Evolutionary conservation across 768 basidiomycete genomes (phyloP).

Genomic region (Boletus rex-veris): DNA sequence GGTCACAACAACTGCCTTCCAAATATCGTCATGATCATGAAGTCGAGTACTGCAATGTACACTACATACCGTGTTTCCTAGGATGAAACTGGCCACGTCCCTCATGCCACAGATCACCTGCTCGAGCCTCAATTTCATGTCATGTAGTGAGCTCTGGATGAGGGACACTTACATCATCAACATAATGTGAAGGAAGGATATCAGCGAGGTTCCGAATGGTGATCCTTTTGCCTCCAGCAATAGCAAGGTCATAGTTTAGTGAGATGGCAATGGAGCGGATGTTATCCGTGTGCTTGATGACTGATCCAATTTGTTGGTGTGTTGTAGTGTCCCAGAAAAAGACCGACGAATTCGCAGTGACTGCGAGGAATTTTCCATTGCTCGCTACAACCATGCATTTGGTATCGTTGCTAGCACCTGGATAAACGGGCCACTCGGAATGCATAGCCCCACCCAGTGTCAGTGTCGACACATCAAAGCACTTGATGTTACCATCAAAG

Average conservation of each 20-base stretch:
- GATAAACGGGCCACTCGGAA: not conserved
- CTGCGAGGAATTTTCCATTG: slow-evolving; percentile 10
- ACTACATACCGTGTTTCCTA: not conserved
- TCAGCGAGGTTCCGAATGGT: slow-evolving; percentile 1
- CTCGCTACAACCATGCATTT: slow-evolving; percentile 8
- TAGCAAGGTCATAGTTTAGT: slow-evolving; percentile 4
- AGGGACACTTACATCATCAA: slow-evolving; percentile 3
- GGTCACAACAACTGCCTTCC: not conserved
- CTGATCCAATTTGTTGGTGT: slow-evolving; percentile 1
- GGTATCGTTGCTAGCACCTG: not conserved
- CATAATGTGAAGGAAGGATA: slow-evolving; percentile 5
- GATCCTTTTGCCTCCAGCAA: not conserved
- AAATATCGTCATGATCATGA: not conserved
- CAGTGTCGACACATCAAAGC: slow-evolving; percentile 1
- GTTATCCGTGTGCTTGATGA: slow-evolving; percentile 2
- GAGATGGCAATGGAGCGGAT: slow-evolving; percentile 10
- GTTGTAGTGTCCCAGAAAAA: slow-evolving; percentile 10
- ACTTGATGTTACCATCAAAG: slow-evolving; percentile 6
- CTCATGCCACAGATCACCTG: not conserved
- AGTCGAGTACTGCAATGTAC: not conserved
- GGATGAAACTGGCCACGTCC: not conserved
- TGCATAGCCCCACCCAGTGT: not conserved
- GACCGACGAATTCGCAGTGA: not conserved
- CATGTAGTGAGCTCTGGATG: too few species aligned
- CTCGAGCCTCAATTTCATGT: not conserved